Percentiles rank a stretch among this genome's conserved stretches.
Evolutionary conservation across 2,329 filamentous ascomycete species (phyloP).

Genomic region (Neobulgaria alba): DNA sequence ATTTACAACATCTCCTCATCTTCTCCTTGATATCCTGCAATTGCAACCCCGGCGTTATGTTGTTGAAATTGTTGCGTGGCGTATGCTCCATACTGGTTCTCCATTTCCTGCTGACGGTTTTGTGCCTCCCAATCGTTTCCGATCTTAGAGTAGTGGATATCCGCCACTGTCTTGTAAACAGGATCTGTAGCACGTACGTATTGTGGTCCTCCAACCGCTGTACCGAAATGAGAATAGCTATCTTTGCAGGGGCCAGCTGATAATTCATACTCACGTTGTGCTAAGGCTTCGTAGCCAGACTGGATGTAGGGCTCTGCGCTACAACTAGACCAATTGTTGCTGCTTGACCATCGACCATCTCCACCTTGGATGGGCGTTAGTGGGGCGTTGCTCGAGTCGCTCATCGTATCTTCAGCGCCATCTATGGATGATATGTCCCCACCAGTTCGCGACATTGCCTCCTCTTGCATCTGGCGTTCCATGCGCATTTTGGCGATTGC

Average conservation of each 20-base stretch:
- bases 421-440: slow-evolving; percentile 35
- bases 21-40: slow-evolving; percentile 16
- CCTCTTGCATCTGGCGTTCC: slow-evolving; percentile 39
- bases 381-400: slow-evolving; percentile 28
- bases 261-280: slow-evolving; percentile 54
- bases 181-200: slow-evolving; percentile 58
- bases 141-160: slow-evolving; percentile 22
- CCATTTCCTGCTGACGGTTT: slow-evolving; percentile 25
- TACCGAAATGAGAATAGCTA: slow-evolving; percentile 38
- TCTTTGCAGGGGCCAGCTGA: slow-evolving; percentile 34
- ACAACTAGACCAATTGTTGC: slow-evolving; percentile 7
- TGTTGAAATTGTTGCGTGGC: slow-evolving; percentile 17
- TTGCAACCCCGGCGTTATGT: slow-evolving; percentile 13
- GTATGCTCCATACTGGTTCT: slow-evolving; percentile 27
- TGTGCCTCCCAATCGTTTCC: slow-evolving; percentile 19
- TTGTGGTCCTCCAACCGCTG: slow-evolving; percentile 30
- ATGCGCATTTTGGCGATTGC: slow-evolving; percentile 50
- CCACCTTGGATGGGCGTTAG: slow-evolving; percentile 41
- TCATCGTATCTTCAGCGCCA: slow-evolving; percentile 32
- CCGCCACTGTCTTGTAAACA: slow-evolving; percentile 42
- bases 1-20: slow-evolving; percentile 31
- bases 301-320: slow-evolving; percentile 62
- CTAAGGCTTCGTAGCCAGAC: slow-evolving; percentile 67
- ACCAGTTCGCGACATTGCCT: slow-evolving; percentile 32
- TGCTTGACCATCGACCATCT: slow-evolving; percentile 41